phyloP scores from a whole-genome alignment of 2,329 filamentous ascomycete species.

The Claviceps cyperi region DNA sequence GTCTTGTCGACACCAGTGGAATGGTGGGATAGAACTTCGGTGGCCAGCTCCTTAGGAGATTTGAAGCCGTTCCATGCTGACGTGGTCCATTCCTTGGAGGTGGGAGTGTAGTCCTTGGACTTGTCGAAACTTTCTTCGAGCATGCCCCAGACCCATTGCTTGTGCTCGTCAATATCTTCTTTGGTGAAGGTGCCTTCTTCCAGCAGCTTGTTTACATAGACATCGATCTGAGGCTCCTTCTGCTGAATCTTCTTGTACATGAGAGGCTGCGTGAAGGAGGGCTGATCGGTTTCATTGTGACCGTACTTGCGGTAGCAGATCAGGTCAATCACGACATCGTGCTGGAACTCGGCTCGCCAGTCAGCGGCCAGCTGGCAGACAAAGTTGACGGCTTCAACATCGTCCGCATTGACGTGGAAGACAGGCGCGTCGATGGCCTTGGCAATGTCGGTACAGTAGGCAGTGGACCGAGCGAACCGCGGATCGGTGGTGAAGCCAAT shows the following conservation, averaged over 20 bases:
- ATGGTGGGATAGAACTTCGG: slow-evolving; percentile 82
- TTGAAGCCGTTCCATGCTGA: slow-evolving; percentile 99
- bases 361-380: slow-evolving; percentile 94
- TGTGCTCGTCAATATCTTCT: slow-evolving; percentile 96
- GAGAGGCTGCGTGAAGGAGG: slow-evolving; percentile 95
- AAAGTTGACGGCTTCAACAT: slow-evolving; percentile 96
- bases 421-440: slow-evolving; percentile 97
- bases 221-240: slow-evolving; percentile 73
- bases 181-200: slow-evolving; percentile 91
- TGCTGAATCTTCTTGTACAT: slow-evolving; percentile 98
- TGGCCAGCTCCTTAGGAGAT: slow-evolving; percentile 92
- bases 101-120: slow-evolving; percentile 94
- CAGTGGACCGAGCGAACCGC: slow-evolving; percentile 89
- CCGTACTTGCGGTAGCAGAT: slow-evolving; percentile 98
- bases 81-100: slow-evolving; percentile 94
- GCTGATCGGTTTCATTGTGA: slow-evolving; percentile 99
- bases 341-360: slow-evolving; percentile 97
- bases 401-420: slow-evolving; percentile 98
- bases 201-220: slow-evolving; percentile 82
- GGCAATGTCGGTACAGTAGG: slow-evolving; percentile 98
- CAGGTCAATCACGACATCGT: slow-evolving; percentile 93
- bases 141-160: slow-evolving; percentile 99
- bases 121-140: slow-evolving; percentile 93
- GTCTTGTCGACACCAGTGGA: slow-evolving; percentile 66
- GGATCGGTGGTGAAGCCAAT: slow-evolving; percentile 99